phyloP scores from a whole-genome alignment of 164 flowering plant species.

The Chloranthus sessilifolius region DNA sequence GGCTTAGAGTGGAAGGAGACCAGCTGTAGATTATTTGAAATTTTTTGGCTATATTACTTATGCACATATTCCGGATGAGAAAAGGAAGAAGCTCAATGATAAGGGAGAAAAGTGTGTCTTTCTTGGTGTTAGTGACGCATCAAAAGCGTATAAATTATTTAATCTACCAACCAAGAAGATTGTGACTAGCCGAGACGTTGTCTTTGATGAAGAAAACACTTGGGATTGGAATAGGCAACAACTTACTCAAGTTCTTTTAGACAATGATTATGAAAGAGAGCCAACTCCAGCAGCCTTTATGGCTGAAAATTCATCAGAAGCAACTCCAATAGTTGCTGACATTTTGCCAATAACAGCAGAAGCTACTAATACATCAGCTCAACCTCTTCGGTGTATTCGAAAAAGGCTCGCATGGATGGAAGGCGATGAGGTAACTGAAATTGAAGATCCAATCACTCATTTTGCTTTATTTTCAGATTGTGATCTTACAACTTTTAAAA shows the following conservation, averaged over 20 bases:
- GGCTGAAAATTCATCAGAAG: too few species aligned
- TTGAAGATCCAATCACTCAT: neutral
- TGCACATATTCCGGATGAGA: slow-evolving; percentile 3
- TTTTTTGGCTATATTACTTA: slow-evolving; percentile 5
- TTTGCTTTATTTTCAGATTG: slow-evolving; percentile 10
- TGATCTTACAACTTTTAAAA: slow-evolving; percentile 11
- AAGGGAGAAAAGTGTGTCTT: slow-evolving; percentile 2
- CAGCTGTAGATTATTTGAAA: neutral
- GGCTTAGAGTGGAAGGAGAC: slow-evolving; percentile 3
- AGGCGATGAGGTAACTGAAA: slow-evolving; percentile 1
- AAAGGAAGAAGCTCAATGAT: neutral
- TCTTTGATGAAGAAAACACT: neutral
- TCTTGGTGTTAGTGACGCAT: slow-evolving; percentile 1
- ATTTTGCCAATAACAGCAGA: neutral
- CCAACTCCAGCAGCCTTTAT: neutral
- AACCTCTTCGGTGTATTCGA: neutral
- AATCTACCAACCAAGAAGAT: neutral
- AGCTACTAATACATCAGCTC: neutral
- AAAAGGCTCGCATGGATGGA: slow-evolving; percentile 2
- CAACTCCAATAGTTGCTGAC: neutral
- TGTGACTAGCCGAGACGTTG: neutral
- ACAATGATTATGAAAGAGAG: neutral
- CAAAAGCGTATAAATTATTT: neutral
- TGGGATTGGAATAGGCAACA: slow-evolving; percentile 1
- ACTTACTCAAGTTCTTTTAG: too few species aligned